phyloP scores from a whole-genome alignment of 1,139 yeast species.

The Williopsis jadinii region DNA sequence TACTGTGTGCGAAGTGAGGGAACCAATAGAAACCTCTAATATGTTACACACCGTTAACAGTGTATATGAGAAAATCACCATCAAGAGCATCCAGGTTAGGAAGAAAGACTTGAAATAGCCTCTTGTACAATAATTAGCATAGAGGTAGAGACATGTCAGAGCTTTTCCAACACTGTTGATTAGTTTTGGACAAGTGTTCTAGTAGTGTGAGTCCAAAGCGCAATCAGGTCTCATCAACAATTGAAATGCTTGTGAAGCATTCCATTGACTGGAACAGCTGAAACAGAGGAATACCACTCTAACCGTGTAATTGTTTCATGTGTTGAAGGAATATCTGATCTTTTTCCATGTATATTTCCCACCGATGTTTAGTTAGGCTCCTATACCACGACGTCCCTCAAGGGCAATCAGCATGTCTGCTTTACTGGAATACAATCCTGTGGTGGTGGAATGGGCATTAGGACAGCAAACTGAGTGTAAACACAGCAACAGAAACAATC shows the following conservation, averaged over 20 bases:
- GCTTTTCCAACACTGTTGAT: conserved; percentile 16
- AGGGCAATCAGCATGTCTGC: conserved; percentile 23
- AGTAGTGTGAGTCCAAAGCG: conserved; percentile 21
- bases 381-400: conserved; percentile 32
- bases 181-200: conserved; percentile 14
- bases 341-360: conserved; percentile 35
- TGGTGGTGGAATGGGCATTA: conserved; percentile 37
- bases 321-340: conserved; percentile 35
- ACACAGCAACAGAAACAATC: conserved; percentile 40
- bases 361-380: conserved; percentile 40
- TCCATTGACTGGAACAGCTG: conserved; percentile 34
- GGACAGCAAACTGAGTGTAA: conserved; percentile 36
- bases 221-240: conserved; percentile 45
- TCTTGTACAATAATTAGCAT: conserved; percentile 8
- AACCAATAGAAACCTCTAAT: conserved; percentile 16
- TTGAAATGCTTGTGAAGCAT: conserved; percentile 34
- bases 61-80: conserved; percentile 8
- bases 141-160: conserved; percentile 7
- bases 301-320: conserved; percentile 45
- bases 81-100: conserved; percentile 7
- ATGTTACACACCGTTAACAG: conserved; percentile 12
- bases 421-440: conserved; percentile 32
- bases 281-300: conserved; percentile 43
- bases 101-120: conserved; percentile 1
- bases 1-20: conserved; percentile 10